Evolutionary conservation across 176 grass and related monocot species (phyloP).

Genomic region (Oryza coarctata): DNA sequence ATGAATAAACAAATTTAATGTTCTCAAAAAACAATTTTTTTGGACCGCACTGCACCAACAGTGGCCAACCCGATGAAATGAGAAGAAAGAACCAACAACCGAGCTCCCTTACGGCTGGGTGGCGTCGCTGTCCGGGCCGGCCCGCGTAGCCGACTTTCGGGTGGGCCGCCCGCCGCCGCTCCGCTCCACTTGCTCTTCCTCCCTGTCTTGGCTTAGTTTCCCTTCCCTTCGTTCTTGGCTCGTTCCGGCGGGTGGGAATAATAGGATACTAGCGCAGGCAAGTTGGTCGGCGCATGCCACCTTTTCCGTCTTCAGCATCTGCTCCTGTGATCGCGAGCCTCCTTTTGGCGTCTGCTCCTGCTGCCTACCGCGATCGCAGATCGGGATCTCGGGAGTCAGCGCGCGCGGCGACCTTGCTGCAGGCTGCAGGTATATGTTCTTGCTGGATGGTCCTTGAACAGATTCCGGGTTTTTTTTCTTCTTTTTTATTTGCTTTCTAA

Average conservation of each 20-base stretch:
- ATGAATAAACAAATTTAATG: neutral
- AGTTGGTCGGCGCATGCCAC: constrained; percentile 37
- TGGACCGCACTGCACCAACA: neutral
- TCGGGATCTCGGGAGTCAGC: constrained; percentile 42
- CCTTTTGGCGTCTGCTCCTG: constrained; percentile 45
- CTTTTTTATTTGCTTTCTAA: neutral
- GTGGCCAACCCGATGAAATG: neutral
- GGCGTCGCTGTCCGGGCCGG: constrained; percentile 34
- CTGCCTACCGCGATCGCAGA: neutral
- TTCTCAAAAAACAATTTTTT: neutral
- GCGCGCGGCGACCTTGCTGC: neutral
- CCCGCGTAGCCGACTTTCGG: constrained; percentile 16
- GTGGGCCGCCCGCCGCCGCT: constrained; percentile 14
- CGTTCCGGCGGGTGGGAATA: constrained; percentile 24
- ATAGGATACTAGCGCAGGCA: constrained; percentile 6
- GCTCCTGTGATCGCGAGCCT: neutral
- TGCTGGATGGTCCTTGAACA: constrained; percentile 13
- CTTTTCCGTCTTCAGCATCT: constrained; percentile 32
- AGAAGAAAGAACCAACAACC: constrained; percentile 12
- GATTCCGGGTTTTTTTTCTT: neutral
- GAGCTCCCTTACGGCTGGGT: constrained; percentile 37
- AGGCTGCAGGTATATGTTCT: constrained; percentile 23
- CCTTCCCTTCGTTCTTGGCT: constrained; percentile 40
- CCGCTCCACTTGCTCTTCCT: neutral
- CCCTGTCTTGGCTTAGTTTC: neutral